Conservation (phyloP, 306 rosid genomes). For the Aeschynomene evenia region DNA sequence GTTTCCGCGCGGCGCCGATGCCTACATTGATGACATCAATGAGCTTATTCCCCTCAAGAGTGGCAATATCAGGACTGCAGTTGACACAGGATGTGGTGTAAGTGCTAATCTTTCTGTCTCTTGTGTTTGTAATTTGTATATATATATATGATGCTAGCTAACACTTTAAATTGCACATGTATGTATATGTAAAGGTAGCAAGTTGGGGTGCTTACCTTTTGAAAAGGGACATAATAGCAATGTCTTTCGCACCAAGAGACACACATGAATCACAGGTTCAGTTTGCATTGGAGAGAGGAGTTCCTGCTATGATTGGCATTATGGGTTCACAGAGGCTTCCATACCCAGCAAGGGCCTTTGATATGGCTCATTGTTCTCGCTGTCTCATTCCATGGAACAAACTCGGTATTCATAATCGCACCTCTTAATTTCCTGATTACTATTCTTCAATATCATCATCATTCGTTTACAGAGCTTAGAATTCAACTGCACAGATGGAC, state of each 20-base stretch:
- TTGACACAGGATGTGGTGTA: conserved; percentile 99
- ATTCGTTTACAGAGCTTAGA: too few relatives aligned
- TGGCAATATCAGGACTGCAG: conserved; percentile 81
- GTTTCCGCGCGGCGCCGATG: conserved; percentile 96
- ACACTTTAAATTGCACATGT: conserved; percentile 13
- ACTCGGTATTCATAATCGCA: conserved; percentile 51
- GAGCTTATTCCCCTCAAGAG: conserved; percentile 73
- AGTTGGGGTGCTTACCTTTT: conserved; percentile 95
- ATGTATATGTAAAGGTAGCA: conserved; percentile 80
- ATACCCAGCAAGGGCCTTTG: conserved; percentile 92
- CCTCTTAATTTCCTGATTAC: too few relatives aligned
- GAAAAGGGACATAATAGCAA: conserved; percentile 72
- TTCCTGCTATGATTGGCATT: conserved; percentile 97
- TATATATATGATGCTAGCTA: background rate
- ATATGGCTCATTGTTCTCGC: conserved; percentile 99
- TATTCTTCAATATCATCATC: too few relatives aligned
- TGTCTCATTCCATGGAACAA: conserved; percentile 84
- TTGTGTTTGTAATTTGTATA: background rate
- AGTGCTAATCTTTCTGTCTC: conserved; percentile 49
- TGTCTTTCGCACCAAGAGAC: conserved; percentile 98
- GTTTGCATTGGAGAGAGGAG: conserved; percentile 93
- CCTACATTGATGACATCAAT: conserved; percentile 82
- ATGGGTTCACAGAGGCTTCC: conserved; percentile 85
- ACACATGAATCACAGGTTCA: conserved; percentile 97
- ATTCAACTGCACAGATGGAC: conserved; percentile 57